Conservation (phyloP, 1,284 basidiomycete species). For the Pisolithus thermaeus region DNA sequence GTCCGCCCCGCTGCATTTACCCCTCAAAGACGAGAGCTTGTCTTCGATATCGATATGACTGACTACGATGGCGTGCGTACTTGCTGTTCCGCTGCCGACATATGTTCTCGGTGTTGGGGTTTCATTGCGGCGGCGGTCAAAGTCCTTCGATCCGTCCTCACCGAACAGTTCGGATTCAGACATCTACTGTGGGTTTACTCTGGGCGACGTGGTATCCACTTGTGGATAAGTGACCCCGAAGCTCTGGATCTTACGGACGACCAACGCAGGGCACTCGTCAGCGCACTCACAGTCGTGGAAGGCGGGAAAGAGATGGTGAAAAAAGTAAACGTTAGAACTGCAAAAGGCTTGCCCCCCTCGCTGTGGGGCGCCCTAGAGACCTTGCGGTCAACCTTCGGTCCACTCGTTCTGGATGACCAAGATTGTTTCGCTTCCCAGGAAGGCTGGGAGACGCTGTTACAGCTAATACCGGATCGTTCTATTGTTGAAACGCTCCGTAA, state of each 20-base stretch:
- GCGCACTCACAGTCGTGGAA: conserved; percentile 83
- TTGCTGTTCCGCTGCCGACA: conserved; percentile 89
- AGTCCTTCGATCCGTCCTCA: conserved; percentile 76
- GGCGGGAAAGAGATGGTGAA: conserved; percentile 81
- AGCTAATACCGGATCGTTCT: conserved; percentile 66
- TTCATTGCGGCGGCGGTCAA: conserved; percentile 93
- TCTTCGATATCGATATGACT: conserved; percentile 99
- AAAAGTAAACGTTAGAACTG: conserved; percentile 70
- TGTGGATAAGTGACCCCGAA: conserved; percentile 91
- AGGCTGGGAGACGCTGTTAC: conserved; percentile 73
- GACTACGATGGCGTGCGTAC: conserved; percentile 97
- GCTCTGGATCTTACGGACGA: conserved; percentile 91
- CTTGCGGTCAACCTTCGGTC: conserved; percentile 55
- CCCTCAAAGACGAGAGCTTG: conserved; percentile 85
- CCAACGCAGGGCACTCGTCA: conserved; percentile 81
- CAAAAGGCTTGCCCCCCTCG: conserved; percentile 57
- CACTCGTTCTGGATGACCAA: conserved; percentile 80
- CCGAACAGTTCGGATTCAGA: conserved; percentile 81
- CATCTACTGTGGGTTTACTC: conserved; percentile 97
- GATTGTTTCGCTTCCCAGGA: conserved; percentile 73
- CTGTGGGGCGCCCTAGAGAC: conserved; percentile 49
- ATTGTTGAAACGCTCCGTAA: conserved; percentile 44
- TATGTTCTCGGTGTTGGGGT: conserved; percentile 92
- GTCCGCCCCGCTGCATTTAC: conserved; percentile 71
- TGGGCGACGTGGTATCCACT: conserved; percentile 95